Conservation (phyloP, 2,329 filamentous ascomycete genomes). For the Talaromyces piceae region DNA sequence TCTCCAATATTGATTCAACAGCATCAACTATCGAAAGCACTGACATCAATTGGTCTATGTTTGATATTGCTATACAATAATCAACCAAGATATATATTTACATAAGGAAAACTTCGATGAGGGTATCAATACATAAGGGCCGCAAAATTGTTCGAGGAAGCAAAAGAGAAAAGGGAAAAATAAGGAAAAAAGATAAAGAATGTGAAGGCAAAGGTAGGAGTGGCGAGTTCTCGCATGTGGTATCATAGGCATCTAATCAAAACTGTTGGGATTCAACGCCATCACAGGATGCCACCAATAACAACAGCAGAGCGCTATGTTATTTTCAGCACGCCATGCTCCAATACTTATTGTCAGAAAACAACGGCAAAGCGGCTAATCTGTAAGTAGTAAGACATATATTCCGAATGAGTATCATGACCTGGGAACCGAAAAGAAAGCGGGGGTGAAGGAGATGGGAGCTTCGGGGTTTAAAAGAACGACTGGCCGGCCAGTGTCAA, state of each 20-base stretch:
- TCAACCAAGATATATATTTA: neutral
- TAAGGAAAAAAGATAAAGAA: neutral
- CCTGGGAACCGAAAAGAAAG: neutral
- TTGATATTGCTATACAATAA: neutral
- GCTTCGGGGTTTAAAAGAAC: conserved; percentile 1
- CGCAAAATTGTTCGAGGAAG: neutral
- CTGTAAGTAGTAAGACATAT: neutral
- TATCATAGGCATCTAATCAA: conserved; percentile 10
- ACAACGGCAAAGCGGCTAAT: neutral
- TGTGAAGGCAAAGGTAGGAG: neutral
- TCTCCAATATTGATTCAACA: too few species aligned
- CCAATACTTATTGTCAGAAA: neutral
- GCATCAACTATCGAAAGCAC: too few species aligned
- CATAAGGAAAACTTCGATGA: neutral
- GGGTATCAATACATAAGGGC: neutral
- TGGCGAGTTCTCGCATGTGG: neutral
- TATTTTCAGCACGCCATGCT: neutral
- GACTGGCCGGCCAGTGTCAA: conserved; percentile 26
- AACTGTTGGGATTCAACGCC: neutral
- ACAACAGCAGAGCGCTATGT: neutral
- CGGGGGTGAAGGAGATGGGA: neutral
- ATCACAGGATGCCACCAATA: neutral
- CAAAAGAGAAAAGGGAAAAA: neutral
- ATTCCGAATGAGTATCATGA: neutral
- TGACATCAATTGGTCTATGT: too few species aligned